Evolutionary conservation across 306 rosid genomes (phyloP).

Genomic region (Phaseolus lunatus): DNA sequence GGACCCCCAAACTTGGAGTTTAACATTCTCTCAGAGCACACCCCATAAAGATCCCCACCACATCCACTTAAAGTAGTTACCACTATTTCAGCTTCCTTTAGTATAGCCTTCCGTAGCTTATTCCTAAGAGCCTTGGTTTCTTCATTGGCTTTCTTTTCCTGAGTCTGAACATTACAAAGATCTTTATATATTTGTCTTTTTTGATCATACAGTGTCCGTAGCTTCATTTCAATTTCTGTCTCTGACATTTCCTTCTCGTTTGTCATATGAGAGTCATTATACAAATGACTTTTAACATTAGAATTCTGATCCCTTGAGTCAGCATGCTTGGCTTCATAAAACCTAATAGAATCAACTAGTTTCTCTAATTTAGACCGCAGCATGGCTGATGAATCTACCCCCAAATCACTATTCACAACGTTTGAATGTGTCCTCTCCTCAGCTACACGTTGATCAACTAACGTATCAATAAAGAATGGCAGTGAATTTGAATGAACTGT

Average conservation of each 20-base stretch:
- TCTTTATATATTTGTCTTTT: constrained; percentile 86
- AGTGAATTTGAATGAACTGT: constrained; percentile 89
- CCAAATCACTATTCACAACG: constrained; percentile 60
- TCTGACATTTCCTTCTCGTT: constrained; percentile 74
- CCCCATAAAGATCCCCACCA: constrained; percentile 89
- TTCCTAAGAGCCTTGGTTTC: constrained; percentile 70
- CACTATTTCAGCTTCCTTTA: constrained; percentile 92
- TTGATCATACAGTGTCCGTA: constrained; percentile 82
- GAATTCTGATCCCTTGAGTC: constrained; percentile 68
- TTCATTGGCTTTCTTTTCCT: constrained; percentile 80
- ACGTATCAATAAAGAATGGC: constrained; percentile 90
- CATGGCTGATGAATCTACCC: constrained; percentile 56
- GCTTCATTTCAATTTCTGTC: constrained; percentile 64
- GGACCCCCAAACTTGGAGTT: constrained; percentile 79
- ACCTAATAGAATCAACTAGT: constrained; percentile 79
- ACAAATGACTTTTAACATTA: constrained; percentile 52
- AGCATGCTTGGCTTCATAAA: constrained; percentile 82
- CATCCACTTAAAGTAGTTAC: constrained; percentile 93
- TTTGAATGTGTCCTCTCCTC: constrained; percentile 74
- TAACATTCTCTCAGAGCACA: constrained; percentile 83
- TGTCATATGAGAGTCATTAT: constrained; percentile 51
- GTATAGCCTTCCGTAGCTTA: constrained; percentile 86
- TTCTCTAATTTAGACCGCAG: constrained; percentile 85
- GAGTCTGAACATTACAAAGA: constrained; percentile 76
- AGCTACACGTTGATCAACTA: constrained; percentile 83